Evolutionary conservation across 306 rosid species (phyloP).

Genomic region (Chamaecrista fasciculata): DNA sequence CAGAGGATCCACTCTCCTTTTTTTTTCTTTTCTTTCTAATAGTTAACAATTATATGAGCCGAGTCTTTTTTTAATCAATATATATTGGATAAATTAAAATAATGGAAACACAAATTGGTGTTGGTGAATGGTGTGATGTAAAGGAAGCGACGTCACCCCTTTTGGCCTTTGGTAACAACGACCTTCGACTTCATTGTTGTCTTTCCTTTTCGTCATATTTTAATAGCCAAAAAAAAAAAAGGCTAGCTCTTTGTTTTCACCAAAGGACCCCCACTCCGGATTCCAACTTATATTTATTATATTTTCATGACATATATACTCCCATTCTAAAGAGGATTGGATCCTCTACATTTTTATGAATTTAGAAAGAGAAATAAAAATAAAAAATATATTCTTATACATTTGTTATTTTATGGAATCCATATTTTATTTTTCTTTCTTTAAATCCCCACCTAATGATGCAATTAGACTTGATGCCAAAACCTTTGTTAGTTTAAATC

Average conservation of each 20-base stretch:
- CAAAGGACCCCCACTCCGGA: slow-evolving; percentile 42
- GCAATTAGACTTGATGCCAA: neutral
- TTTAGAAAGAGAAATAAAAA: no score
- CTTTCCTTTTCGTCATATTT: neutral
- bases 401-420: no score
- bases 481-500: neutral
- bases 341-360: no score
- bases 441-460: no score
- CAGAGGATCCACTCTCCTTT: no score
- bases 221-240: neutral
- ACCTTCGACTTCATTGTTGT: neutral
- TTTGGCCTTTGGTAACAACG: no score
- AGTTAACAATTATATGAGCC: neutral
- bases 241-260: neutral
- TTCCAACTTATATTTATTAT: no score
- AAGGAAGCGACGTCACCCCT: neutral
- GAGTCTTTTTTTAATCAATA: neutral
- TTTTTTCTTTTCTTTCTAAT: no score
- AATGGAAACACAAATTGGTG: neutral
- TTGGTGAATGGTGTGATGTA: neutral
- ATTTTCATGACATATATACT: no score
- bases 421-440: no score
- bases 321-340: no score
- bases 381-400: no score
- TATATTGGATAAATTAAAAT: neutral